Evolutionary conservation across 306 rosid species (phyloP).

Genomic region (Ormosia emarginata): DNA sequence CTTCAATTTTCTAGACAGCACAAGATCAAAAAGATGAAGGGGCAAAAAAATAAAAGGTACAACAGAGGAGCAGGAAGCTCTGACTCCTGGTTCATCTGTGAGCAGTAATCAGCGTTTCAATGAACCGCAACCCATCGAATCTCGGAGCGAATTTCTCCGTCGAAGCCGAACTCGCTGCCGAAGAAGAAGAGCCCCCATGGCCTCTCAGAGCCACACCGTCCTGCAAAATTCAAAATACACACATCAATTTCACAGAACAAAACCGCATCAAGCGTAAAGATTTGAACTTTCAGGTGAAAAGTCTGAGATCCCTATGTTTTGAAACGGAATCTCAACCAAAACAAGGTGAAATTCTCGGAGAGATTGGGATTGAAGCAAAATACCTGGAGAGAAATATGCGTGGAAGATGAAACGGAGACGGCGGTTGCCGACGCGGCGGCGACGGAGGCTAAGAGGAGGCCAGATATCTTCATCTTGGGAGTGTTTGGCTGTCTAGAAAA

Average conservation of each 20-base stretch:
- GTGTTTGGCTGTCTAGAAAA: slow-evolving; percentile 13
- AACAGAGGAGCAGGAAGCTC: not conserved
- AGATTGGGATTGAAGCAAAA: not conserved
- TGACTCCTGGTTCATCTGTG: slow-evolving; percentile 47
- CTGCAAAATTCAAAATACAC: not conserved
- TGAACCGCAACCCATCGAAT: slow-evolving; percentile 85
- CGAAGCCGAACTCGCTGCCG: slow-evolving; percentile 6
- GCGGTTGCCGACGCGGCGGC: slow-evolving; percentile 47
- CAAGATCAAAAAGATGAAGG: not conserved
- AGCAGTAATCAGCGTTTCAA: slow-evolving; percentile 88
- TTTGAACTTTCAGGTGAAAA: not conserved
- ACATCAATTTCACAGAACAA: not conserved
- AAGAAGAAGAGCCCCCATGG: not conserved
- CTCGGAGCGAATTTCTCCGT: slow-evolving; percentile 73
- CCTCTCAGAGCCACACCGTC: slow-evolving; percentile 13
- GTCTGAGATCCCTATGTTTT: slow-evolving; percentile 12
- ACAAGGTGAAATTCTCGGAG: not conserved
- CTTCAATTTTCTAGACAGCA: not conserved
- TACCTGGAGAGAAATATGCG: slow-evolving; percentile 35
- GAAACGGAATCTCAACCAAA: not conserved
- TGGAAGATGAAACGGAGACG: slow-evolving; percentile 27
- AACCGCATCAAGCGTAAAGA: not conserved
- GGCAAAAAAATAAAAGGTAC: not conserved
- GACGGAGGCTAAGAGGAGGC: slow-evolving; percentile 38
- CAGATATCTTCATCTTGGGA: slow-evolving; percentile 36